These are phyloP conservation scores for Candida sp. DNA, from an alignment of 1,139 yeast species.

Conservation along the genomic window DNA sequence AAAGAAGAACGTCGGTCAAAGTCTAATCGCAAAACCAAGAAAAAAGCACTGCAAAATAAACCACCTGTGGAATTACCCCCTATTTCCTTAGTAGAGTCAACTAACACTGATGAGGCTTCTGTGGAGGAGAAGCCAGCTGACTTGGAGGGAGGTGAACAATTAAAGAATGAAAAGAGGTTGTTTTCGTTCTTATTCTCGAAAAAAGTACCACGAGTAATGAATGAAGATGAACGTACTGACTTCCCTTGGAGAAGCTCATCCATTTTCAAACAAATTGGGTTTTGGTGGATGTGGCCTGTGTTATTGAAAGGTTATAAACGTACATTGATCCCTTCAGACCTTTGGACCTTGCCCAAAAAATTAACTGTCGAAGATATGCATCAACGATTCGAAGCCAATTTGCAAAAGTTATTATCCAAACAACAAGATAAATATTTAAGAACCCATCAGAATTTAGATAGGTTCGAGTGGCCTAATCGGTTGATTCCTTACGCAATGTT, in stretches of 20 bases:
- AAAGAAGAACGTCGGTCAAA: background rate
- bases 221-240: slow-evolving; percentile 32
- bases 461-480: slow-evolving; percentile 34
- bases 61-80: background rate
- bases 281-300: slow-evolving; percentile 43
- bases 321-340: slow-evolving; percentile 38
- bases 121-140: background rate
- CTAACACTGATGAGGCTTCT: background rate
- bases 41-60: background rate
- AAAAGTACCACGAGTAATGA: slow-evolving; percentile 31
- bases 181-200: slow-evolving; percentile 33
- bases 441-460: slow-evolving; percentile 18
- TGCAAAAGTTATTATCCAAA: slow-evolving; percentile 19
- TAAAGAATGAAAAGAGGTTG: slow-evolving; percentile 26
- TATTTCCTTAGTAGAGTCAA: background rate
- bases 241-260: slow-evolving; percentile 36
- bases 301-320: slow-evolving; percentile 40
- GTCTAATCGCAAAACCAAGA: background rate
- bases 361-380: slow-evolving; percentile 42
- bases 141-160: slow-evolving; percentile 2
- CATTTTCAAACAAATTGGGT: slow-evolving; percentile 24
- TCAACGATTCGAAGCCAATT: slow-evolving; percentile 21
- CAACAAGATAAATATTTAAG: slow-evolving; percentile 21
- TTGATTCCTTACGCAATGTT: slow-evolving; percentile 35
- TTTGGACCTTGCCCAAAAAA: slow-evolving; percentile 35